Conservation (phyloP, 2,329 filamentous ascomycete genomes). For the Phyllosticta capitalensis region DNA sequence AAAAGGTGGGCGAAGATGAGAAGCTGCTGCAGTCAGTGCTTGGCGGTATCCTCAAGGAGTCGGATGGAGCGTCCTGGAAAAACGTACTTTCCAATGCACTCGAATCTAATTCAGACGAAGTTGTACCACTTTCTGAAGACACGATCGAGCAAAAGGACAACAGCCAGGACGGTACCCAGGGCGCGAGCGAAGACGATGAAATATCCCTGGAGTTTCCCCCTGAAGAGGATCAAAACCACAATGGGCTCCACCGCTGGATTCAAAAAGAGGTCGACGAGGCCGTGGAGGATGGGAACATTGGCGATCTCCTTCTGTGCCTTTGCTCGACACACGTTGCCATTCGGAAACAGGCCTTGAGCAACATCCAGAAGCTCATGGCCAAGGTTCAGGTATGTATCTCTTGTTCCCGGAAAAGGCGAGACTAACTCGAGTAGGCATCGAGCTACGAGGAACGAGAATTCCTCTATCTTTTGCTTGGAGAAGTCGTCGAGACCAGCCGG, state of each 20-base stretch:
- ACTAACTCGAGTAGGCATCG: background rate
- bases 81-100: slow-evolving; percentile 29
- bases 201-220: slow-evolving; percentile 26
- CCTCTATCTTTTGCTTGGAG: slow-evolving; percentile 68
- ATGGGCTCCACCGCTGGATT: slow-evolving; percentile 53
- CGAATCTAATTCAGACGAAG: background rate
- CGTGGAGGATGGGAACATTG: slow-evolving; percentile 65
- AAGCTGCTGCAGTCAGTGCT: slow-evolving; percentile 14
- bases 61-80: slow-evolving; percentile 12
- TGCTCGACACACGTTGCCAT: slow-evolving; percentile 67
- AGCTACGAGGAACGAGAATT: slow-evolving; percentile 40
- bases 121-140: background rate
- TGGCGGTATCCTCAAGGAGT: background rate
- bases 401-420: background rate
- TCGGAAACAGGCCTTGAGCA: slow-evolving; percentile 65
- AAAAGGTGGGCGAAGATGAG: slow-evolving; percentile 28
- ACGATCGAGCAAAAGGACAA: background rate
- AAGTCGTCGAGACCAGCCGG: slow-evolving; percentile 62
- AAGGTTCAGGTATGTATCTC: slow-evolving; percentile 35
- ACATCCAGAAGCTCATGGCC: slow-evolving; percentile 53
- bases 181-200: background rate
- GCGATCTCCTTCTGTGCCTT: slow-evolving; percentile 62
- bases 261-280: slow-evolving; percentile 70
- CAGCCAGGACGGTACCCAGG: background rate
- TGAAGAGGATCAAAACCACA: slow-evolving; percentile 34